These are phyloP conservation scores for Nigrospora osmanthi DNA, from an alignment of 2,329 filamentous ascomycete genomes.

Conservation along the genomic window DNA sequence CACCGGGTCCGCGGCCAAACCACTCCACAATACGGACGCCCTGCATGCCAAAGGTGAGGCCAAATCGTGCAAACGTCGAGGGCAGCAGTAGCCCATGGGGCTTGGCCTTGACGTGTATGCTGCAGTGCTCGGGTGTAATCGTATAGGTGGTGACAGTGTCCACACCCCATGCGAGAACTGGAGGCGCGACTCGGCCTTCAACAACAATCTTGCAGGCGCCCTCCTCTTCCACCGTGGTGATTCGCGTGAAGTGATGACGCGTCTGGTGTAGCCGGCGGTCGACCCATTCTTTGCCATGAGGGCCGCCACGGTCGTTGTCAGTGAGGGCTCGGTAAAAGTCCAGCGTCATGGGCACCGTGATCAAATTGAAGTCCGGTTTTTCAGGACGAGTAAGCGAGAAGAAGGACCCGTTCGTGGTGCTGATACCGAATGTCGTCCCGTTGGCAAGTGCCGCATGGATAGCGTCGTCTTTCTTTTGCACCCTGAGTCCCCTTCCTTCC, in stretches of 20 bases:
- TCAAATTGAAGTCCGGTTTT: constrained; percentile 25
- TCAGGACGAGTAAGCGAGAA: constrained; percentile 29
- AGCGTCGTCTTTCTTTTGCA: constrained; percentile 16
- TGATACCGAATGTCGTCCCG: constrained; percentile 33
- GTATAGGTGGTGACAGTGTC: constrained; percentile 45
- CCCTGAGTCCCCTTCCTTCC: constrained; percentile 7
- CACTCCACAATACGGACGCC: constrained; percentile 39
- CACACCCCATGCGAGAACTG: constrained; percentile 54
- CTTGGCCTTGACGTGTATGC: constrained; percentile 39
- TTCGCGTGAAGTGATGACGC: constrained; percentile 29
- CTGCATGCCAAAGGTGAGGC: constrained; percentile 41
- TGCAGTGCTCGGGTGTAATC: constrained; percentile 39
- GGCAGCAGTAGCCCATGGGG: constrained; percentile 42
- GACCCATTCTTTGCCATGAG: constrained; percentile 51
- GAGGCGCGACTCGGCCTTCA: constrained; percentile 50
- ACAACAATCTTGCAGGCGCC: constrained; percentile 33
- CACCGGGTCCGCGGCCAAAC: constrained; percentile 61
- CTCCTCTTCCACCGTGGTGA: constrained; percentile 18
- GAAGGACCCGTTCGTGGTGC: constrained; percentile 32
- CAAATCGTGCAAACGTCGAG: constrained; percentile 53
- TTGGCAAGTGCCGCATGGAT: constrained; percentile 26
- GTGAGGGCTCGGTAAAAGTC: constrained; percentile 59
- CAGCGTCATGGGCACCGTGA: constrained; percentile 36
- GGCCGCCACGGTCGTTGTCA: constrained; percentile 53
- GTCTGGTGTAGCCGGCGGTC: constrained; percentile 37